Evolutionary conservation across 2,329 filamentous ascomycete species (phyloP), one percentile per base, ranked within the genome.

Genomic region (Hypoxylon sp.): DNA sequence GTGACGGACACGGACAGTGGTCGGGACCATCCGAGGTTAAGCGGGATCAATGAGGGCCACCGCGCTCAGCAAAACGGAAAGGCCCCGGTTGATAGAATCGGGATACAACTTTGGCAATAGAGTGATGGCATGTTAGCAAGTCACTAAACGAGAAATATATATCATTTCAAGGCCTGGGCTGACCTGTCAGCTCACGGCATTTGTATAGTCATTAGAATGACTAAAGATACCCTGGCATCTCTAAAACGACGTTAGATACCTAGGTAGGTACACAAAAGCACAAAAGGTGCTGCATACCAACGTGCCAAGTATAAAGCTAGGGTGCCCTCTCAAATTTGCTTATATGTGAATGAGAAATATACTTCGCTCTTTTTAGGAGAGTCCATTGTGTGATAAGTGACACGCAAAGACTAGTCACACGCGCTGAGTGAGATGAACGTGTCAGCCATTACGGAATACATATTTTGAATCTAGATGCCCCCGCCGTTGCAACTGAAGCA

Each of bases 21-120:
- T 43, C 52, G 49, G 57, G 46, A 47, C 30, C 26, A 49, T 47
- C 58, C 58, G 58, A 56, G 39, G 30, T 60, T 49, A 60, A 20
- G 26, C 43, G 41, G 32, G 20, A 50, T 24, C 32, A 43, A 8
- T 34, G 1, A 20, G 39, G 6, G 17, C 15, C 19, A 24, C 19
- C 41, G 41, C 19, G 41, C 20, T 46, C 41, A 46, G 7, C 20
- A 46, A 19, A 46, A 43, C 17, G 11, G 3, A 20, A 19, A 54
- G 41, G 51, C 30, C 43, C 46, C 52, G 39, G 30, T 47, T 51
- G 51, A 47, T 41, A 60, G 26, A 15, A 41, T 44, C 13, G 37
- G 34, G 46, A 46, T 22, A 44, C 34, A 34, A 46, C 17, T 61
- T 32, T 5, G 41, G 39, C 22, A 22, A 22, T n/a, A 43, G 30